These are phyloP conservation scores for Cercospora beticola DNA, from an alignment of 2,329 filamentous ascomycete species.

Conservation along the genomic window DNA sequence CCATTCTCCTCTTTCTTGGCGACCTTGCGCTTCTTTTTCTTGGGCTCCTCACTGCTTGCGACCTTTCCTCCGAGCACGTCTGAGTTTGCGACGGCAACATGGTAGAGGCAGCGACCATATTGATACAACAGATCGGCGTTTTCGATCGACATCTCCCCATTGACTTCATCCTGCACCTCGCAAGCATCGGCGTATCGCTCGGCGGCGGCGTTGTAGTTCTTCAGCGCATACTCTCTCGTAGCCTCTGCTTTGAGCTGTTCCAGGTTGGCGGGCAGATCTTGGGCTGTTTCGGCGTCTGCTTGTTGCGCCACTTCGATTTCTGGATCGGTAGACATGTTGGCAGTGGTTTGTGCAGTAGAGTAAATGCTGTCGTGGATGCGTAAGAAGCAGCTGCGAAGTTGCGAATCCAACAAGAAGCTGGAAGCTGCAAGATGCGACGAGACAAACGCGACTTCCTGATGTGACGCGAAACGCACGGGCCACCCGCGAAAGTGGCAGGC, in stretches of 20 bases:
- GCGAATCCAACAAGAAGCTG: neutral
- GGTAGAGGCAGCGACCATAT: slow-evolving; percentile 91
- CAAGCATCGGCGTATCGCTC: slow-evolving; percentile 87
- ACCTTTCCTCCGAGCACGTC: slow-evolving; percentile 88
- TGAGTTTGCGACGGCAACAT: slow-evolving; percentile 89
- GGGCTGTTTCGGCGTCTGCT: slow-evolving; percentile 16
- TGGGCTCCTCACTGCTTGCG: slow-evolving; percentile 57
- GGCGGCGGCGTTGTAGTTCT: slow-evolving; percentile 80
- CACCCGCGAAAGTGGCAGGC: neutral
- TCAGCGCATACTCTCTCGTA: slow-evolving; percentile 80
- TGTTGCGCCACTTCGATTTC: slow-evolving; percentile 7
- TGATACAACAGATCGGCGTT: slow-evolving; percentile 94
- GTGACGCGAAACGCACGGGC: slow-evolving; percentile 7
- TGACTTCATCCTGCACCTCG: slow-evolving; percentile 84
- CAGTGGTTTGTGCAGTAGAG: neutral
- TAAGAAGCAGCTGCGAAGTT: neutral
- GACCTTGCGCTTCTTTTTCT: slow-evolving; percentile 47
- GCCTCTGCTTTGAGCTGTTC: slow-evolving; percentile 76
- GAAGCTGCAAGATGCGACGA: neutral
- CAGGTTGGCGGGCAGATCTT: slow-evolving; percentile 36
- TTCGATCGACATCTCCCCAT: slow-evolving; percentile 84
- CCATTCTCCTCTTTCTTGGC: slow-evolving; percentile 24
- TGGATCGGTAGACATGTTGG: neutral
- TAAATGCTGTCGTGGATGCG: neutral
- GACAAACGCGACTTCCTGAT: neutral